phyloP scores from a whole-genome alignment of 2,329 filamentous ascomycete genomes.

The Aspergillus felis region DNA sequence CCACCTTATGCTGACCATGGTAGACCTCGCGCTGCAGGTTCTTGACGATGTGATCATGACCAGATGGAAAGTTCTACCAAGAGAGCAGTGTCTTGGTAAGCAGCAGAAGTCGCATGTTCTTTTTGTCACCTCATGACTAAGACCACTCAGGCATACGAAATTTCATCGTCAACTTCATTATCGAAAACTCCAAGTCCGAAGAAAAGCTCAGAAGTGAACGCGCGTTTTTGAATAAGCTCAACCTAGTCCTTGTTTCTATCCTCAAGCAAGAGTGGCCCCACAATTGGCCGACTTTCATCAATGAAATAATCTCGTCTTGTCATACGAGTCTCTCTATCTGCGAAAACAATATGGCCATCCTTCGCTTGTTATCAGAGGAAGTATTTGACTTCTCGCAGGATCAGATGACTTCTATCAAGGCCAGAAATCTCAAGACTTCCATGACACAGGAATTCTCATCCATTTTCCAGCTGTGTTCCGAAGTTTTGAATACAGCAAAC shows the following conservation, averaged over 20 bases:
- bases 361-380: conserved; percentile 91
- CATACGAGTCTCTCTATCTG: conserved; percentile 94
- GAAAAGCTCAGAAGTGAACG: conserved; percentile 80
- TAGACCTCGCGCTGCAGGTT: conserved; percentile 90
- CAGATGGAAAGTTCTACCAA: conserved; percentile 94
- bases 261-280: conserved; percentile 99
- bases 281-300: conserved; percentile 99
- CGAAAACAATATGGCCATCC: conserved; percentile 99
- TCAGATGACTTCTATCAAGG: conserved; percentile 98
- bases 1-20: conserved; percentile 29
- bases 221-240: conserved; percentile 95
- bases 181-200: conserved; percentile 85
- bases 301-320: conserved; percentile 96
- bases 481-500: conserved; percentile 86
- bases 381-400: conserved; percentile 99
- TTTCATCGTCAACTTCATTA: conserved; percentile 98
- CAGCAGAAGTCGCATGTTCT: conserved; percentile 1
- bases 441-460: conserved; percentile 99
- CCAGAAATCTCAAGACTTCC: conserved; percentile 91
- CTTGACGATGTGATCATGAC: conserved; percentile 98
- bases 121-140: conserved; percentile 18
- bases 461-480: conserved; percentile 95
- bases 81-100: conserved; percentile 89
- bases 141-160: conserved; percentile 78
- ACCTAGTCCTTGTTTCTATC: conserved; percentile 93